Evolutionary conservation across 2,329 filamentous ascomycete genomes (phyloP).

Genomic region (Cercospora sesami): DNA sequence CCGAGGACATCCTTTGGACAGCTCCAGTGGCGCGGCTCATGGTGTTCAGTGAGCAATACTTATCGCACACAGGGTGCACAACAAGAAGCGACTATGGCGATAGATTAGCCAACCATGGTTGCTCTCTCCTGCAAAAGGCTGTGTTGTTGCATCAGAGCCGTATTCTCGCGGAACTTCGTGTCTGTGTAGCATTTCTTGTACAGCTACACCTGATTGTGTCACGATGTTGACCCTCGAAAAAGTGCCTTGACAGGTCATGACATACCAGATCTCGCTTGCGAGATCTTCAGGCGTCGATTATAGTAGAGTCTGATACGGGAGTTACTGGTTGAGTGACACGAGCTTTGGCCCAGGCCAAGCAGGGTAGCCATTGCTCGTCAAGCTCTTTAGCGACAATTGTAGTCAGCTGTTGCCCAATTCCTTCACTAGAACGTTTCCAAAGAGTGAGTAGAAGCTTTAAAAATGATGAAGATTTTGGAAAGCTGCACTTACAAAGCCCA

Average conservation of each 20-base stretch:
- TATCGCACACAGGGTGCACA: neutral
- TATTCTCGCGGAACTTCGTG: neutral
- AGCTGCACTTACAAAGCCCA: slow-evolving; percentile 13
- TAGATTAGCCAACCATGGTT: neutral
- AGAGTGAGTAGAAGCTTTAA: neutral
- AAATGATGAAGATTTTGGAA: neutral
- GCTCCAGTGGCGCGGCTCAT: neutral
- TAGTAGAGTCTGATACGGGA: slow-evolving; percentile 7
- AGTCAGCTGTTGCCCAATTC: slow-evolving; percentile 15
- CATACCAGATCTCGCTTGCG: neutral
- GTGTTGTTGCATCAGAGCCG: neutral
- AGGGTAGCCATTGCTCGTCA: slow-evolving; percentile 14
- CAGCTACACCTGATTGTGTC: neutral
- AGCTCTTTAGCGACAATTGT: slow-evolving; percentile 16
- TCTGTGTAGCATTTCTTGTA: neutral
- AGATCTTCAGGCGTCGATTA: neutral
- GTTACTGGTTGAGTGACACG: slow-evolving; percentile 12
- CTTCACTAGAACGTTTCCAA: slow-evolving; percentile 1
- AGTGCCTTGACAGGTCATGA: neutral
- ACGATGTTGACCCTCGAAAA: neutral
- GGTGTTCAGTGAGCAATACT: neutral
- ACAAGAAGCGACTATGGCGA: neutral
- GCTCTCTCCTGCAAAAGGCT: neutral
- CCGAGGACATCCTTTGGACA: neutral
- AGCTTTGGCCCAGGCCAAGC: slow-evolving; percentile 17